phyloP scores from a whole-genome alignment of 2,329 filamentous ascomycete genomes.

The Penicillium sp. region DNA sequence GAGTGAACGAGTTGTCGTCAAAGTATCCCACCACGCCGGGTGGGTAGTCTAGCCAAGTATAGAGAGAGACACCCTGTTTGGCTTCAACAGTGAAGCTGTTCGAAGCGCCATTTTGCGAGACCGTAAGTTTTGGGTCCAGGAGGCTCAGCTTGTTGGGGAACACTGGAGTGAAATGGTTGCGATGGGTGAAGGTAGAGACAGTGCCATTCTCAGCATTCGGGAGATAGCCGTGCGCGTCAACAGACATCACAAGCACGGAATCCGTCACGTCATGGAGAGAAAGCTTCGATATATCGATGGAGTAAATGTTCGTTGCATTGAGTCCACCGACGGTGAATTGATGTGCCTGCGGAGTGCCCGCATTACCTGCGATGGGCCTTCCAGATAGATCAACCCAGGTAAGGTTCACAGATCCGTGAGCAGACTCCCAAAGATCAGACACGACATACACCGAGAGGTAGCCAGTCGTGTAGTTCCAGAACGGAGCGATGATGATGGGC shows the following conservation, averaged over 20 bases:
- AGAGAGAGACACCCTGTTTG: constrained; percentile 50
- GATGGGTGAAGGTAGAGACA: constrained; percentile 45
- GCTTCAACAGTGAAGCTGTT: constrained; percentile 50
- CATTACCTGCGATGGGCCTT: constrained; percentile 37
- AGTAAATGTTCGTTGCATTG: constrained; percentile 52
- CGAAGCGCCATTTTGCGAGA: constrained; percentile 33
- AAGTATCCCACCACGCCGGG: constrained; percentile 51
- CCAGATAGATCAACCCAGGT: constrained; percentile 55
- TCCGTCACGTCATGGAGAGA: constrained; percentile 35
- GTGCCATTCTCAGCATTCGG: constrained; percentile 45
- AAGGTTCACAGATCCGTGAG: constrained; percentile 48
- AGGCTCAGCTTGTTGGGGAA: constrained; percentile 48
- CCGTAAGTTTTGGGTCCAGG: constrained; percentile 49
- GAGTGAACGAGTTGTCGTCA: constrained; percentile 53
- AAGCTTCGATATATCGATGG: constrained; percentile 39
- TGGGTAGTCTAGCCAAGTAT: constrained; percentile 57
- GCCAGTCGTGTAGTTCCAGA: constrained; percentile 52
- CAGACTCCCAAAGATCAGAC: constrained; percentile 56
- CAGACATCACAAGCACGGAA: constrained; percentile 45
- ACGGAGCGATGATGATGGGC: constrained; percentile 58
- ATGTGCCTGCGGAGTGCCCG: constrained; percentile 33
- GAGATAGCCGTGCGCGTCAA: constrained; percentile 46
- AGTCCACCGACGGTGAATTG: constrained; percentile 50
- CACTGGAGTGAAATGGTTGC: constrained; percentile 51
- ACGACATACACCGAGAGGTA: constrained; percentile 55